These are phyloP conservation scores for Gynandropsis gynandra DNA, from an alignment of 345 rosid genomes.

Conservation along the genomic window DNA sequence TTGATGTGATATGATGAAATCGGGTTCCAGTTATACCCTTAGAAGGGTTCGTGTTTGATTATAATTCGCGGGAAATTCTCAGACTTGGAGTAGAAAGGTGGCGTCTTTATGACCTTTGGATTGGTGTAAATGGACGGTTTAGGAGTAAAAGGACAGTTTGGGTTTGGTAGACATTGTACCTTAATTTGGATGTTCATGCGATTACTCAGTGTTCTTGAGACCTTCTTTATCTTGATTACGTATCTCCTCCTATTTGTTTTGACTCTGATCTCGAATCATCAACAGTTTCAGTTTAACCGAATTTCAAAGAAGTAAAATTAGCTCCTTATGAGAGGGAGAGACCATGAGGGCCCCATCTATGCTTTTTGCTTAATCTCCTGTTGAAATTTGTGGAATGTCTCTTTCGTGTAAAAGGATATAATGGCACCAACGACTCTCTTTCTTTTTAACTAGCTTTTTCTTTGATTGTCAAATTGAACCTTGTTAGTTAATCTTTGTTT, in stretches of 20 bases:
- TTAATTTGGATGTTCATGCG: conserved; percentile 22
- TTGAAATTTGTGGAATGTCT: conserved; percentile 20
- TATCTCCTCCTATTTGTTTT: conserved; percentile 14
- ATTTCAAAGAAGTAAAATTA: conserved; percentile 19
- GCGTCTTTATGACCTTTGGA: conserved; percentile 14
- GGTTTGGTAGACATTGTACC: too few species aligned
- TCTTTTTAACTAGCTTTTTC: conserved; percentile 12
- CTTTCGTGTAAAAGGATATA: conserved; percentile 18
- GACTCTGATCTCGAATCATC: conserved; percentile 15
- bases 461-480: conserved; percentile 13
- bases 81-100: neutral
- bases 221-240: conserved; percentile 1
- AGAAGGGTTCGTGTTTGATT: neutral
- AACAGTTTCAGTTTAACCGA: conserved; percentile 14
- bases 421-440: conserved; percentile 3
- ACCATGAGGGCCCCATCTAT: conserved; percentile 27
- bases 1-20: conserved; percentile 4
- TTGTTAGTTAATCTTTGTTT: too few species aligned
- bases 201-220: conserved; percentile 15
- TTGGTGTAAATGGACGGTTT: too few species aligned
- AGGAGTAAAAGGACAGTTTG: too few species aligned
- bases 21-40: conserved; percentile 4
- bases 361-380: conserved; percentile 9
- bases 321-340: conserved; percentile 8
- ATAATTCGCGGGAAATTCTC: conserved; percentile 11